Percentiles rank a stretch among this genome's conserved stretches.
These are phyloP conservation scores for Physcomitrium patens DNA, from an alignment of 225 moss, liverwort and hornwort species.

Conservation along the genomic window DNA sequence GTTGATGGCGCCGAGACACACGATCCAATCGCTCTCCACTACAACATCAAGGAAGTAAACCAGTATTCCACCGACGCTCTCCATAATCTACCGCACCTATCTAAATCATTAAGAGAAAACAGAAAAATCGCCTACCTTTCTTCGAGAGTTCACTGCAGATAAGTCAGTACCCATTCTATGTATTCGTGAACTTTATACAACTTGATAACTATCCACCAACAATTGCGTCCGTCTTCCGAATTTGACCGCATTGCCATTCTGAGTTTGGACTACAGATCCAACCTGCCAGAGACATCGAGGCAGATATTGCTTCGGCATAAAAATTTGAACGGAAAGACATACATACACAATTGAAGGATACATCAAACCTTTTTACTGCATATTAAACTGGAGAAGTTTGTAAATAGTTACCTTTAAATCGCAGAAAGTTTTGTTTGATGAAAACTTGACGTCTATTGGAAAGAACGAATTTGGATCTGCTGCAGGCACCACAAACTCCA, in stretches of 20 bases:
- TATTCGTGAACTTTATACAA: slow-evolving; percentile 54
- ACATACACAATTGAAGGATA: not conserved
- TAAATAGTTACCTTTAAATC: slow-evolving; percentile 72
- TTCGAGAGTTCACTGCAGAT: slow-evolving; percentile 12
- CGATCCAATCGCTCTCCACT: not conserved
- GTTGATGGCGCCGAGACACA: slow-evolving; percentile 27
- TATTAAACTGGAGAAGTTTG: not conserved
- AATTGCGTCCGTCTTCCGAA: slow-evolving; percentile 81
- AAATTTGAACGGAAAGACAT: slow-evolving; percentile 1
- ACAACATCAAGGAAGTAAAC: slow-evolving; percentile 26
- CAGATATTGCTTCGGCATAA: not conserved
- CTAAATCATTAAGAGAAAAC: slow-evolving; percentile 18
- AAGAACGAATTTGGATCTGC: slow-evolving; percentile 87
- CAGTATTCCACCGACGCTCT: slow-evolving; percentile 29
- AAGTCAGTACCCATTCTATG: slow-evolving; percentile 22
- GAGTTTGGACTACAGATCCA: slow-evolving; percentile 72
- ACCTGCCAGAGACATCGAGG: slow-evolving; percentile 48
- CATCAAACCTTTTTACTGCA: not conserved
- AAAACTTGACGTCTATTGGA: slow-evolving; percentile 95
- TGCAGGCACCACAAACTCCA: slow-evolving; percentile 97
- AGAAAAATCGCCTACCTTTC: slow-evolving; percentile 20
- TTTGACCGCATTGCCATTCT: slow-evolving; percentile 64
- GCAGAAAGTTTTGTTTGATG: slow-evolving; percentile 78
- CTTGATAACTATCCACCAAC: slow-evolving; percentile 93
- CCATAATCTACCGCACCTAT: slow-evolving; percentile 27